A percentile compares a stretch with the other conserved stretches of the same genome.
Evolutionary conservation across 345 rosid genomes (phyloP).

Genomic region (Barbarea vulgaris): DNA sequence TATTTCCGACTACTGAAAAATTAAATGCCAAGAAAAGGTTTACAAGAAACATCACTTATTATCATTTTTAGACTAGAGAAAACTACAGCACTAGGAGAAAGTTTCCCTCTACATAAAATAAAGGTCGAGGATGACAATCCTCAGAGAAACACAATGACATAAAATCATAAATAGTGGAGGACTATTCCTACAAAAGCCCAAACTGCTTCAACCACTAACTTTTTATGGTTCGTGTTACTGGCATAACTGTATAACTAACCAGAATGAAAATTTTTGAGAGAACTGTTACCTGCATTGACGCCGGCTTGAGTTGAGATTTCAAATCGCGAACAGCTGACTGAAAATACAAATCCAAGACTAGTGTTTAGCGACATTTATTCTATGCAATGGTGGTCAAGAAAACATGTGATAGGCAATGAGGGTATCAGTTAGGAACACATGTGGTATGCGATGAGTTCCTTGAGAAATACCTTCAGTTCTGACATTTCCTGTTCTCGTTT

Average conservation of each 20-base stretch:
- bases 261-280: background rate
- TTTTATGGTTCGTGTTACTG: background rate
- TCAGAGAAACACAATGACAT: background rate
- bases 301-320: constrained; percentile 94
- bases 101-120: constrained; percentile 13
- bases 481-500: constrained; percentile 97
- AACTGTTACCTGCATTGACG: constrained; percentile 87
- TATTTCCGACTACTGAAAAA: constrained; percentile 4
- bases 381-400: background rate
- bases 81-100: constrained; percentile 6
- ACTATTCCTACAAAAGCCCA: background rate
- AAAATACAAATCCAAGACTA: constrained; percentile 27
- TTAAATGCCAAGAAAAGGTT: background rate
- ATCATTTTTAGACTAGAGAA: background rate
- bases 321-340: constrained; percentile 94
- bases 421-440: background rate
- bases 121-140: background rate
- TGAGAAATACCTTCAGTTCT: constrained; percentile 66
- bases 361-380: constrained; percentile 3
- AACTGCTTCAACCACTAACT: background rate
- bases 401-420: constrained; percentile 16
- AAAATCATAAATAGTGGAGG: background rate
- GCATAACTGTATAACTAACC: background rate
- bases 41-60: background rate
- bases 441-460: constrained; percentile 6